Evolutionary conservation across 805 yeast genomes (phyloP), one percentile per base, ranked within the genome.

Genomic region (Saturnispora besseyi): DNA sequence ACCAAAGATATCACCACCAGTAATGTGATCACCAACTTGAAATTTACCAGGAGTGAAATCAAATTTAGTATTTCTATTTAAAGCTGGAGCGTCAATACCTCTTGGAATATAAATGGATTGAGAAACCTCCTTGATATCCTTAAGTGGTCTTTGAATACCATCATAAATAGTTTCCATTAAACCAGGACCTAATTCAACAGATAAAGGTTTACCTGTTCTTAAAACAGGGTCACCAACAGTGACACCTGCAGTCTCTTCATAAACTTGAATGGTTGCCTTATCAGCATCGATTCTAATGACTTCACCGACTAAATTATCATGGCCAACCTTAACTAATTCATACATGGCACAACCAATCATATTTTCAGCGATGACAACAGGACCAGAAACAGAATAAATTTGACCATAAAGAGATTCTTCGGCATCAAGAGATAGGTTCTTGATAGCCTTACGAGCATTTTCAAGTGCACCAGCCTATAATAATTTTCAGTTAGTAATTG

Each of bases 341-440:
- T 93, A 91, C 99, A 93, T 93, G 62, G 98, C 97, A 80, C 97
- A 88, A 56, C 99, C 99, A 71, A 90, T 87, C 98, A 93, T 89
- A 74, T 93, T 85, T 71, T 93, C 98, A 45, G 99, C 99, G 45
- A 93, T 83, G 48, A 93, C 85, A 61, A 93, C 99, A 28, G 99
- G 98, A 63, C 99, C 99, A 21, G 98, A 90, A 45, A 93, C 97
- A 31, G 97, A 88, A 73, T 81, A 90, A 62, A 93, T 86, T 58
- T 77, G 82, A 51, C 96, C 99, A 68, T 87, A 87, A 57, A 82
- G 82, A 49, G 84, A 76, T 69, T 91, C 97, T 31, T 71, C 75
- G 48, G 73, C 74, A 62, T 87, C 91, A 55, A 91, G 71, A 33
- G 93, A 81, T 62, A 89, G 81, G 64, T 89, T 87, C 67, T 84